Evolutionary conservation across 2,329 filamentous ascomycete species (phyloP), one percentile per base, ranked within the genome.

Genomic region (Ramularia endophylla): DNA sequence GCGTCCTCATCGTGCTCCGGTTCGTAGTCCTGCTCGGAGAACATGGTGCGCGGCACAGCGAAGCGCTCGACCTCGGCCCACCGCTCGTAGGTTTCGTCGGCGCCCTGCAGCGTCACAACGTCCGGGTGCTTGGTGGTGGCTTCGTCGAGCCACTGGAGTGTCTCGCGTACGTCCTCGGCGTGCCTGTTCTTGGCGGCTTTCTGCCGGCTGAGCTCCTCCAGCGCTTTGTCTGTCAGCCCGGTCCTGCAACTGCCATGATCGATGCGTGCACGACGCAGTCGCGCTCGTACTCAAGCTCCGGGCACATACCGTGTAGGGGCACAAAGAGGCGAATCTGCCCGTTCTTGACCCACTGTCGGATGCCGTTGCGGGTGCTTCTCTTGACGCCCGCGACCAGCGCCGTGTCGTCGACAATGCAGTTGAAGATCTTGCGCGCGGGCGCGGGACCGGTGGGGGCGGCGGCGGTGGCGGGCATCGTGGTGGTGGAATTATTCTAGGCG

Each of bases 361-460:
- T 70, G 38, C 70, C 70, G 52, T 74, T 71, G 48, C 70, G 62
- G 41, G 70, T 73, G 57, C 67, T 70, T 55, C 65, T 69, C 63
- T 72, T 72, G 36, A 71, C 68, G 43, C 71, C 70, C 29, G 69
- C 69, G 41, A 73, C 64, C 48, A 74, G 55, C 22, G 71, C 70
- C 15, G 66, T 70, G 50, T 73, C 71, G 54, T 74, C 71, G 50
- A 72, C 68, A 49, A 73, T 73, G 57, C 70, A 73, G 61, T 73
- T 73, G 65, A 74, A 73, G 43, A 72, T 54, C 61, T 72, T 73
- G 51, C 69, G 65, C 9, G 50, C 44, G 18, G 59, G 55, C 13
- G 41, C 41, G 12, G 41, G 28, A 17, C 30, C 40, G 42, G 50
- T 17, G 27, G 44, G 27, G 40, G 40, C 40, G 34, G 41, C 32